Evolutionary conservation across 345 rosid species (phyloP), one percentile per base, ranked within the genome.

Genomic region (Brassica incana): DNA sequence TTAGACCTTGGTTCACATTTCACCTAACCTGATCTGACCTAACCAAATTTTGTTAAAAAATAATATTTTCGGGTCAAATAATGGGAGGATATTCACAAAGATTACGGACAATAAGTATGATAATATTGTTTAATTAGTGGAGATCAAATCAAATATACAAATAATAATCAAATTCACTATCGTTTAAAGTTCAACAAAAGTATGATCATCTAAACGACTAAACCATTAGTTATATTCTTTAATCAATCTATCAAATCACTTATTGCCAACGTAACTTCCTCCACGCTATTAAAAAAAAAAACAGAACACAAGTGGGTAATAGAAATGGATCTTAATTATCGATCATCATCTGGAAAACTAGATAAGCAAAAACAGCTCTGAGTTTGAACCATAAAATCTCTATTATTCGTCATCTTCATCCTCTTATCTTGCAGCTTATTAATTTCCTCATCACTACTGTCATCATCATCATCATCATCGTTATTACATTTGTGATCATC

Each of bases 311-410:
- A 54, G 59, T 54, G 59, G 23, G 25, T 5, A 5, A 1, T 6
- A 12, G 8, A 40, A 64, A 30, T 11, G 7, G 50, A 43, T 15
- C 8, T 52, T 32, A 30, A 30, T 30, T 18, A 78, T 38, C 16
- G 29, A 74, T 48, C 78, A 80, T 74, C 71, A 52, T 54, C 75
- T 45, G 43, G 62, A 32, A 74, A 80, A 52, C 79, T 74, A 69
- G 71, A 62, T 54, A 74, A 54, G 48, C 72, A 63, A 63, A 80
- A 74, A 69, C 83, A 80, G 18, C 72, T 79, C 33, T 50, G 74
- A 54, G 75, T 62, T 20, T 69, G 79, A 80, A 65, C 65, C 50
- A 62, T 69, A 27, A 52, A 74, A 3, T 74, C 79, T 52, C 79
- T 54, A 6, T 54, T 54, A 54, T 54, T 69, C 25, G 76, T 56